phyloP scores from a whole-genome alignment of 768 basidiomycete species.

The Leucosporidium scottii region DNA sequence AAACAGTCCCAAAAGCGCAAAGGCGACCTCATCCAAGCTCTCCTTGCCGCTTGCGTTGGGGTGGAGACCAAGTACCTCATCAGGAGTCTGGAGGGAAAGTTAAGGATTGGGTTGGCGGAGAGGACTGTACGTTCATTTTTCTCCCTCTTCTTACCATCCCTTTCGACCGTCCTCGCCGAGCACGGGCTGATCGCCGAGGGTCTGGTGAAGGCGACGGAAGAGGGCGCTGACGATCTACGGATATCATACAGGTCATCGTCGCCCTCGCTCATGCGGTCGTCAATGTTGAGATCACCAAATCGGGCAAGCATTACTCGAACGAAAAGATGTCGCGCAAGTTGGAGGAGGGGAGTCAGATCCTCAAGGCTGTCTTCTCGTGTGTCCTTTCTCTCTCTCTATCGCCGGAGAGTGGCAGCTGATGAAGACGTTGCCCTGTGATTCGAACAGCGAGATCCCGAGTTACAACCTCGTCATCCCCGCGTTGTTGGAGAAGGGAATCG shows the following conservation, averaged over 20 bases:
- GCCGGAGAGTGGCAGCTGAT: neutral
- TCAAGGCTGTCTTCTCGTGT: constrained; percentile 91
- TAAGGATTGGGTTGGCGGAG: constrained; percentile 94
- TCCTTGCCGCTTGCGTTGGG: constrained; percentile 84
- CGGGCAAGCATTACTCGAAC: constrained; percentile 57
- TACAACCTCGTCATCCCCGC: constrained; percentile 91
- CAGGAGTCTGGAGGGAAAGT: constrained; percentile 89
- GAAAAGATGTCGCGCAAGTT: constrained; percentile 66
- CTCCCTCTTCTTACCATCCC: constrained; percentile 41
- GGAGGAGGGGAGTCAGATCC: constrained; percentile 64
- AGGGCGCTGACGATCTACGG: too few relatives aligned
- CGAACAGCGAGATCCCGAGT: constrained; percentile 72
- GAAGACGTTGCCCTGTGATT: too few relatives aligned
- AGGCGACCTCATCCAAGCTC: constrained; percentile 85
- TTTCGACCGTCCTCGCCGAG: too few relatives aligned
- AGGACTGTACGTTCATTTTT: constrained; percentile 56
- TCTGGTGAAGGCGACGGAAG: too few relatives aligned
- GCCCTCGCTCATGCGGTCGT: constrained; percentile 88
- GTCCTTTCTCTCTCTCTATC: constrained; percentile 17
- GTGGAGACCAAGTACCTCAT: constrained; percentile 92
- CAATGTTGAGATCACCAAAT: constrained; percentile 47
- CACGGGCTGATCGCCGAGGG: too few relatives aligned
- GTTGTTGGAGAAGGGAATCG: constrained; percentile 68
- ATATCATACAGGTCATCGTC: constrained; percentile 48
- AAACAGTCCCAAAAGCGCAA: constrained; percentile 86